Percentiles rank a stretch among this genome's conserved stretches.
Evolutionary conservation across 768 basidiomycete genomes (phyloP).

Genomic region (Auricularia sp.): DNA sequence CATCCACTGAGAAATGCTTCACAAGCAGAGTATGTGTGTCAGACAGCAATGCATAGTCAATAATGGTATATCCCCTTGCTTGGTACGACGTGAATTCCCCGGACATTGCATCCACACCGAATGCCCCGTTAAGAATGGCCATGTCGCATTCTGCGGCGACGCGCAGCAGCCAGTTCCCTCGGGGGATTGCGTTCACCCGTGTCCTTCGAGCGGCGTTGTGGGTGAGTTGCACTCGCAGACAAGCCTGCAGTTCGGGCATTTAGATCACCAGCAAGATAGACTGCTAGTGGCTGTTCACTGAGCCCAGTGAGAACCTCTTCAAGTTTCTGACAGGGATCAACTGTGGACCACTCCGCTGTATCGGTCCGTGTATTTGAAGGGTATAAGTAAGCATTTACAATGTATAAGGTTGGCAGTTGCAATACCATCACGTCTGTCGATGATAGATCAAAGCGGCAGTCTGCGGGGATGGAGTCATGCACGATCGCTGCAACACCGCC

Average conservation of each 20-base stretch:
- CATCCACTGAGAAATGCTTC: neutral
- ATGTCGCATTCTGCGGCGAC: neutral
- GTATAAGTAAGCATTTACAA: neutral
- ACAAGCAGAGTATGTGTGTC: neutral
- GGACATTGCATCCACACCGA: neutral
- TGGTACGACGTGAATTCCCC: neutral
- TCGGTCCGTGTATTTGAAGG: neutral
- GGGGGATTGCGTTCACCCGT: neutral
- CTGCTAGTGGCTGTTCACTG: neutral
- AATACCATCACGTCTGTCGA: neutral
- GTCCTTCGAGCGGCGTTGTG: neutral
- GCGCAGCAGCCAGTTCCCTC: neutral
- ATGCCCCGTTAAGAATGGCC: neutral
- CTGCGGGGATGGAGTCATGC: neutral
- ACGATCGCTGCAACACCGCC: neutral
- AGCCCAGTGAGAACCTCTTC: neutral
- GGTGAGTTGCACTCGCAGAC: neutral
- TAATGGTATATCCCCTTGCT: neutral
- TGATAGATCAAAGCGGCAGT: neutral
- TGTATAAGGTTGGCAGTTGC: neutral
- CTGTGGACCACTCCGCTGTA: neutral
- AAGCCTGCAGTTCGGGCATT: neutral
- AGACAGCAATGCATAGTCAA: neutral
- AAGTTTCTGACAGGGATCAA: neutral
- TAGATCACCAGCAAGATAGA: neutral